Evolutionary conservation across 2,329 filamentous ascomycete genomes (phyloP).

Genomic region (Truncatella angustata): DNA sequence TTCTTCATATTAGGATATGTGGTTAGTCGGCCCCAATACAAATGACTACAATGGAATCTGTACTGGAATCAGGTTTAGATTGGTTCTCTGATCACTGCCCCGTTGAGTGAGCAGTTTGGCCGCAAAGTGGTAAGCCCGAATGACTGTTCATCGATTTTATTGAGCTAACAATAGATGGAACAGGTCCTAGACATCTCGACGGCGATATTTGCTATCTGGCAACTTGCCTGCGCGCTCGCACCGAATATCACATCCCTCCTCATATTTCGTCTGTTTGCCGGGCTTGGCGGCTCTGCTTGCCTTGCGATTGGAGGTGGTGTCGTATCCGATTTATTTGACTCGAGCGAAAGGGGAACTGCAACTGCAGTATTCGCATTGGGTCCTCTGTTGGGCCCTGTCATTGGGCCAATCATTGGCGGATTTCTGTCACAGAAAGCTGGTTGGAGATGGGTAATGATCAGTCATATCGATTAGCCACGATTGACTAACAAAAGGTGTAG

Average conservation of each 20-base stretch:
- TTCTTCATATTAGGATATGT: constrained; percentile 17
- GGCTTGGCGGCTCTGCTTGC: constrained; percentile 13
- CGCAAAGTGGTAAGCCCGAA: constrained; percentile 11
- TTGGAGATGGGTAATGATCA: constrained; percentile 14
- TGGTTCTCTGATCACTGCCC: constrained; percentile 14
- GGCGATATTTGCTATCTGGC: constrained; percentile 12
- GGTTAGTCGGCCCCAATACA: constrained; percentile 6
- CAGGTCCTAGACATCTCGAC: constrained; percentile 9
- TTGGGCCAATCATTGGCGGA: constrained; percentile 14
- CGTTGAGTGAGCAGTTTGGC: constrained; percentile 14
- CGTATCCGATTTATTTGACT: constrained; percentile 14
- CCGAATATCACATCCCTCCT: constrained; percentile 14
- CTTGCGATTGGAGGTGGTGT: constrained; percentile 13
- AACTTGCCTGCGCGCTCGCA: constrained; percentile 13
- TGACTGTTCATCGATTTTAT: not conserved
- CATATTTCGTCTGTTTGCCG: constrained; percentile 11
- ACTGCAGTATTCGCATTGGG: constrained; percentile 14
- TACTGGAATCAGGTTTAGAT: constrained; percentile 6
- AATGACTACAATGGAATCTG: not conserved
- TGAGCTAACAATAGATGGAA: not conserved
- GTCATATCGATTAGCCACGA: not conserved
- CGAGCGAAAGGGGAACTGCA: constrained; percentile 11
- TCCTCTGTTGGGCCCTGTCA: constrained; percentile 14
- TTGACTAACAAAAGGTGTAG: not conserved
- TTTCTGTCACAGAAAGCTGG: constrained; percentile 12